Evolutionary conservation across 805 yeast species (phyloP).

Genomic region (Candida argentea): DNA sequence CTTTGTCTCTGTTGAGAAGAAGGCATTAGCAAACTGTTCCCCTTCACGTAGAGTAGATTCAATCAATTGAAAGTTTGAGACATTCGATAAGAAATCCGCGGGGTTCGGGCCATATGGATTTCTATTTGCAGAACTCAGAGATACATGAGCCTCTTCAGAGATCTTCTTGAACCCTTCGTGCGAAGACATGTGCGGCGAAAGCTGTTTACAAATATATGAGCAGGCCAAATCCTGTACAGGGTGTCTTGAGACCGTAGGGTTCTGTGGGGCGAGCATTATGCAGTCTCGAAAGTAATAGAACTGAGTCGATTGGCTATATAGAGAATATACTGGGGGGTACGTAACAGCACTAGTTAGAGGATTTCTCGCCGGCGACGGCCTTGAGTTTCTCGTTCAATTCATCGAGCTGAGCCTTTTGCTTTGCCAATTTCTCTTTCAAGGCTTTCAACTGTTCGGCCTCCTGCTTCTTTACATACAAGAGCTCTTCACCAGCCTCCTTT

Average conservation of each 20-base stretch:
- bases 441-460: conserved; percentile 80
- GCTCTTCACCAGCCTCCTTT: conserved; percentile 91
- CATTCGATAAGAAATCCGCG: conserved; percentile 84
- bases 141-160: conserved; percentile 22
- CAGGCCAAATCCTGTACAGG: no score
- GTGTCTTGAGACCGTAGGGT: no score
- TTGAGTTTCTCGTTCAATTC: conserved; percentile 42
- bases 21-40: conserved; percentile 97
- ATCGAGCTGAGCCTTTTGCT: conserved; percentile 54
- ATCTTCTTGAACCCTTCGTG: conserved; percentile 28
- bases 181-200: no score
- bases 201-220: no score
- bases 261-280: no score
- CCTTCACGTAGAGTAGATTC: conserved; percentile 97
- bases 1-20: conserved; percentile 88
- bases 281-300: no score
- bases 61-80: conserved; percentile 77
- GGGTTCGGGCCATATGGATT: conserved; percentile 97
- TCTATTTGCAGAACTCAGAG: conserved; percentile 9
- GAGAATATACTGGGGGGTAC: neutral
- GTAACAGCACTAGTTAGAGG: no score
- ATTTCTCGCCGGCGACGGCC: conserved; percentile 4
- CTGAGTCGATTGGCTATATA: neutral
- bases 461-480: conserved; percentile 73
- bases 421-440: conserved; percentile 65